Evolutionary conservation across 2,329 filamentous ascomycete species (phyloP).

Genomic region (Alternaria triticimaculans): DNA sequence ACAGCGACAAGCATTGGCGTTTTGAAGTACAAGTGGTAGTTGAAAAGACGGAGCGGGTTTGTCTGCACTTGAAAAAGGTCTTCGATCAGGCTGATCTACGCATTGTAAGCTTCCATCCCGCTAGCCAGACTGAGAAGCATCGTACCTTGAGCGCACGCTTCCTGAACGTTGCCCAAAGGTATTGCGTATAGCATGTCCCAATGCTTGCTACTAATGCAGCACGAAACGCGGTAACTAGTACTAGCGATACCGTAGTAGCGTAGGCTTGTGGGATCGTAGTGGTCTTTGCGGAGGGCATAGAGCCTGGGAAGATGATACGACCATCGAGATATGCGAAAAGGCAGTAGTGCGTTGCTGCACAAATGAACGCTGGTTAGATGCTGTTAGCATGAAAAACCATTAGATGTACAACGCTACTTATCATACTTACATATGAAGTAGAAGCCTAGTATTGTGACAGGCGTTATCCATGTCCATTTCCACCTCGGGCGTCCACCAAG

Average conservation of each 20-base stretch:
- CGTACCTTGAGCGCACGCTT: not conserved
- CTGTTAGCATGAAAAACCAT: accelerated
- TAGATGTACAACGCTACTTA: accelerated
- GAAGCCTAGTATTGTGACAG: not conserved
- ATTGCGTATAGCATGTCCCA: not conserved
- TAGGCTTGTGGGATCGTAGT: not conserved
- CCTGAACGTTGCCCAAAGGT: not conserved
- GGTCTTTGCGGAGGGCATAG: not conserved
- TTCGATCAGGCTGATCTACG: not conserved
- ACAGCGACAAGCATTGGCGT: not conserved
- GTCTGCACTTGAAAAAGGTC: not conserved
- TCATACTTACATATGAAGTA: not conserved
- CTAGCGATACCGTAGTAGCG: not conserved
- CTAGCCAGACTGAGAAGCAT: accelerated
- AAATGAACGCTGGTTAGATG: not conserved
- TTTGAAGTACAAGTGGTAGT: not conserved
- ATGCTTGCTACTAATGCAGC: not conserved
- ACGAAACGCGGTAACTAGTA: not conserved
- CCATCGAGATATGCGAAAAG: not conserved
- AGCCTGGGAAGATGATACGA: not conserved
- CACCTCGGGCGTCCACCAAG: not conserved
- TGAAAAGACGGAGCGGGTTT: not conserved
- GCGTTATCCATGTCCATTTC: not conserved
- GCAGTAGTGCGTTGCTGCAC: not conserved
- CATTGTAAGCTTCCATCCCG: not conserved